A percentile compares a stretch with the other conserved stretches of the same genome.
phyloP scores from a whole-genome alignment of 805 yeast species.

The Jamesozyma piceae region DNA sequence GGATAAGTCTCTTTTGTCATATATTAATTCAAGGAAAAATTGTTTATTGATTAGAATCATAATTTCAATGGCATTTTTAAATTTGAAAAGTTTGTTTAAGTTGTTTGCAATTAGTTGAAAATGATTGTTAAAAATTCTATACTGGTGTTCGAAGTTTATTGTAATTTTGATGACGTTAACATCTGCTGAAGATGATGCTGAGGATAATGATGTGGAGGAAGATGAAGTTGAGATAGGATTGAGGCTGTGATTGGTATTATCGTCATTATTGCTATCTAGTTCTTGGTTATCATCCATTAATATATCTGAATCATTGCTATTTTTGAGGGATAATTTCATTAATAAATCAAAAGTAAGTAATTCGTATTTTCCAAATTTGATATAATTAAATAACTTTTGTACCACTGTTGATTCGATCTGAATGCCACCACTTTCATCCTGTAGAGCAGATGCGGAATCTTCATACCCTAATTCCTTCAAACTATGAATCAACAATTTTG shows the following conservation, averaged over 20 bases:
- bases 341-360: slow-evolving; percentile 21
- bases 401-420: slow-evolving; percentile 37
- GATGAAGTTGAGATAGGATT: not conserved
- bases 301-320: not conserved
- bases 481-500: slow-evolving; percentile 42
- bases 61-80: slow-evolving; percentile 17
- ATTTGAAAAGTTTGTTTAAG: not conserved
- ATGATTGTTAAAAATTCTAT: not conserved
- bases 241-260: not conserved
- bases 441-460: slow-evolving; percentile 32
- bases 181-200: slow-evolving; percentile 11
- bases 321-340: slow-evolving; percentile 25
- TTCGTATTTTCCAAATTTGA: slow-evolving; percentile 37
- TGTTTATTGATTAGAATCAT: slow-evolving; percentile 21
- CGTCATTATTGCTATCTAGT: not conserved
- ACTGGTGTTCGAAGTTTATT: slow-evolving; percentile 1
- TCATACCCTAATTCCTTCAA: slow-evolving; percentile 41
- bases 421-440: slow-evolving; percentile 34
- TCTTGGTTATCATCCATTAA: not conserved
- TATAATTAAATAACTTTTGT: slow-evolving; percentile 31
- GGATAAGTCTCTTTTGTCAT: slow-evolving; percentile 11
- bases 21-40: slow-evolving; percentile 23
- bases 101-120: not conserved
- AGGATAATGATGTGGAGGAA: slow-evolving; percentile 6
- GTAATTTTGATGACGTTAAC: slow-evolving; percentile 1